Evolutionary conservation across 2,329 filamentous ascomycete species (phyloP), one percentile per base, ranked within the genome.

Genomic region (Hypomyces perniciosus): DNA sequence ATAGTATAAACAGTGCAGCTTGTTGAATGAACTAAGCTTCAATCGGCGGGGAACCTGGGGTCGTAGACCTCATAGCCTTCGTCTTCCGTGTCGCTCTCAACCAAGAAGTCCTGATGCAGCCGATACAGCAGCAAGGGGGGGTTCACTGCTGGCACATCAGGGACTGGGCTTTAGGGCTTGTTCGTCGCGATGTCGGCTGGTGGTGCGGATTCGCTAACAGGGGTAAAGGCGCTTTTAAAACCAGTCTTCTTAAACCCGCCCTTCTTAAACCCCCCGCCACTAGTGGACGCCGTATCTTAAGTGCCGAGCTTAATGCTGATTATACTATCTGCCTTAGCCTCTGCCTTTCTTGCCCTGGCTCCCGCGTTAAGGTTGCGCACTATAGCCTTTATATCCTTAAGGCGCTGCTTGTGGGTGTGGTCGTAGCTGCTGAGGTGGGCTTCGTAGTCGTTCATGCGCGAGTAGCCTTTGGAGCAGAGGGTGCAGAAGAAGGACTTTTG

Each of bases 401-500:
- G 80, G 45, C 88, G 86, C 72, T 95, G 90, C 67, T 90, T 91
- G 70, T 99, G 93, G 61, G 88, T 88, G 71, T 99, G 93, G 65
- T 97, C 93, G 69, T 97, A 97, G 62, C 88, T 93, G 56, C 84
- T 84, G 51, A 96, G 88, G 68, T 99, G 93, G 6, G 91, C 86
- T 69, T 97, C 92, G 68, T 95, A 96, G 67, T 97, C 92, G 65
- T 95, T 92, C 78, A 95, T 92, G 50, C 93, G 90, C 2, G 85
- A 84, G 71, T 97, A 99, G 61, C 91, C 92, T 72, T 97, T 97
- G 57, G 86, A 84, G 74, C 93, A 97, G 49, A 97, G 81, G 39
- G 84, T 81, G 74, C 85, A 95, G 72, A 88, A 90, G 72, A 95
- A 93, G 33, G 87, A 83, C 62, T 84, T 86, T 44, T 88, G 77